Evolutionary conservation across 495 filamentous ascomycete genomes (phyloP).

Genomic region (Xylaria grammica): DNA sequence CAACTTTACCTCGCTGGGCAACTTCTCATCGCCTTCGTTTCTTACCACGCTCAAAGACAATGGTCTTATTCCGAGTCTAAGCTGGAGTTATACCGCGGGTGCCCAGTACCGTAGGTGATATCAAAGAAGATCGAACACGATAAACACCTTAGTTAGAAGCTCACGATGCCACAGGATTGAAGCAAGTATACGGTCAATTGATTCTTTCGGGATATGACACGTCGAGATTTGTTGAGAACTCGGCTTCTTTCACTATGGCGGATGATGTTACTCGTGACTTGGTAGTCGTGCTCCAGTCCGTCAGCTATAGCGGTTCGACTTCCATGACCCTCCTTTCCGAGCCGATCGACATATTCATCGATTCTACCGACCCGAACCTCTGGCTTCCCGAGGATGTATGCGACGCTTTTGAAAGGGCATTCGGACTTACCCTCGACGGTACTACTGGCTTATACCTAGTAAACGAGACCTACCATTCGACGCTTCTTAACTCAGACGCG

Average conservation of each 20-base stretch:
- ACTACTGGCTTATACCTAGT: conserved; percentile 55
- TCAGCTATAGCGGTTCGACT: conserved; percentile 44
- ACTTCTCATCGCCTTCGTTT: conserved; percentile 53
- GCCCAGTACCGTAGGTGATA: conserved; percentile 51
- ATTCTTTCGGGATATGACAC: conserved; percentile 64
- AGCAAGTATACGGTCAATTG: conserved; percentile 56
- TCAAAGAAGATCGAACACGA: background rate
- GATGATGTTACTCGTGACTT: conserved; percentile 55
- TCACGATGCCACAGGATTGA: conserved; percentile 39
- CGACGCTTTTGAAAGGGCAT: conserved; percentile 57
- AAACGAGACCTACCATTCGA: conserved; percentile 47
- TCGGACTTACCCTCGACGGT: conserved; percentile 54
- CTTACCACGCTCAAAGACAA: conserved; percentile 53
- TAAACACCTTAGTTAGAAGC: conserved; percentile 17
- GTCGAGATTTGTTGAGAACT: conserved; percentile 54
- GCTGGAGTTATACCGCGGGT: conserved; percentile 63
- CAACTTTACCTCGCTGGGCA: conserved; percentile 52
- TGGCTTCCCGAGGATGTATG: conserved; percentile 62
- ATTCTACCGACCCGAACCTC: conserved; percentile 59
- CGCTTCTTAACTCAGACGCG: conserved; percentile 52
- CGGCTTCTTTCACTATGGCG: conserved; percentile 54
- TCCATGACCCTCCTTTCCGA: conserved; percentile 39
- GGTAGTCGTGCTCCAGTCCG: conserved; percentile 53
- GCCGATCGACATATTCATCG: conserved; percentile 51
- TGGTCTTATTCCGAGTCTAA: conserved; percentile 54